Evolutionary conservation across 1,139 yeast genomes (phyloP).

Genomic region (Saccharomyces hybrid): DNA sequence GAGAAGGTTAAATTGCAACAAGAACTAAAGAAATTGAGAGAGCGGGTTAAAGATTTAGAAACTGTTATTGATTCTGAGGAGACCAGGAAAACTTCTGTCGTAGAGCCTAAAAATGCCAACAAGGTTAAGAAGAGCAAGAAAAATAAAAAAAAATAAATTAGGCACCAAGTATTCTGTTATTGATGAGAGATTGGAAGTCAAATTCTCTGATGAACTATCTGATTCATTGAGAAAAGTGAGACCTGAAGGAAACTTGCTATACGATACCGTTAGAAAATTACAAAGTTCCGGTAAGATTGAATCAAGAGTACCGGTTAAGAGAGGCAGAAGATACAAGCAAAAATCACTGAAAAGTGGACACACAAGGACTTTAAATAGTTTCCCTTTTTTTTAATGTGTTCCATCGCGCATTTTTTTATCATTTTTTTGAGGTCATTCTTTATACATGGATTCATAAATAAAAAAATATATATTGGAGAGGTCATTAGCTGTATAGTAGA

Average conservation of each 20-base stretch:
- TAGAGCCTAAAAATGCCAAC: conserved; percentile 20
- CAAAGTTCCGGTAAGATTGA: conserved; percentile 85
- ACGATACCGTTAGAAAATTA: conserved; percentile 72
- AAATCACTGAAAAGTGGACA: conserved; percentile 85
- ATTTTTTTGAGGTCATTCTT: neutral
- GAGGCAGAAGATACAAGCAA: conserved; percentile 57
- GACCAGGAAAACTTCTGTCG: conserved; percentile 37
- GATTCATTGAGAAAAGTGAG: conserved; percentile 76
- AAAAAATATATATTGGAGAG: conserved; percentile 1
- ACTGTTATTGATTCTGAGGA: conserved; percentile 40
- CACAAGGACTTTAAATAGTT: conserved; percentile 73
- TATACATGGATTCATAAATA: neutral
- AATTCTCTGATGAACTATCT: conserved; percentile 79
- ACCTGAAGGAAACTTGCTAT: conserved; percentile 84
- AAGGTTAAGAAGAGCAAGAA: conserved; percentile 27
- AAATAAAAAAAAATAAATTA: conserved; percentile 35
- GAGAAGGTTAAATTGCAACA: conserved; percentile 49
- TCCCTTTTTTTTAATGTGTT: neutral
- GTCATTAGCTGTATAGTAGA: neutral
- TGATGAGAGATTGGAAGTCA: conserved; percentile 70
- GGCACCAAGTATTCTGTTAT: conserved; percentile 51
- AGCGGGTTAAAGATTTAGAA: conserved; percentile 50
- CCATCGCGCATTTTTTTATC: neutral
- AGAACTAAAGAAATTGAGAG: conserved; percentile 52
- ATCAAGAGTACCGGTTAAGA: conserved; percentile 64